These are phyloP conservation scores for Erodium maritimum DNA, from an alignment of 345 rosid genomes.

Conservation along the genomic window DNA sequence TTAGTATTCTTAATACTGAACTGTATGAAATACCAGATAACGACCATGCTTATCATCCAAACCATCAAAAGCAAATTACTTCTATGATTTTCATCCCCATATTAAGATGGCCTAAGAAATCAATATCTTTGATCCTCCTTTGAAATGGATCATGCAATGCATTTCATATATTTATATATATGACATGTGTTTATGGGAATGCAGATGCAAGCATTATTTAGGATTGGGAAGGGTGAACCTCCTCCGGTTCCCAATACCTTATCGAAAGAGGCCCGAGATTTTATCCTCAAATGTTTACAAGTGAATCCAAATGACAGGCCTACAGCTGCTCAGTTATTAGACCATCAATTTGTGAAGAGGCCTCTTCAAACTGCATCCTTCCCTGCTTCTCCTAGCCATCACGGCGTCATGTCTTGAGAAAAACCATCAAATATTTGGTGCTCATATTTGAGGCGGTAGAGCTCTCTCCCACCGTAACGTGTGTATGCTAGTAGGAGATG, in stretches of 20 bases:
- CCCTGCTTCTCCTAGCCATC: constrained; percentile 5
- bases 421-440: not conserved
- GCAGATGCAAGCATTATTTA: constrained; percentile 12
- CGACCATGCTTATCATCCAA: no score
- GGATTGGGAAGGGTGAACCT: constrained; percentile 10
- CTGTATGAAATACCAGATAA: no score
- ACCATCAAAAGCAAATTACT: no score
- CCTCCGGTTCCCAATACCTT: constrained; percentile 8
- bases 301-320: constrained; percentile 11
- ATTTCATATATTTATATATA: no score
- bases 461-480: not conserved
- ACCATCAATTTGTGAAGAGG: constrained; percentile 15
- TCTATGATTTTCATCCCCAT: no score
- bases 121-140: no score
- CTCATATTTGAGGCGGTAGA: not conserved
- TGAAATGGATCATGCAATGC: no score
- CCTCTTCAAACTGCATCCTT: constrained; percentile 1
- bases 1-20: no score
- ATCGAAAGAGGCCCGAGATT: constrained; percentile 6
- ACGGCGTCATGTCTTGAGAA: not conserved
- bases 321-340: constrained; percentile 5
- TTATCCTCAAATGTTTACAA: constrained; percentile 12
- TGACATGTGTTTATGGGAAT: not conserved
- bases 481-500: not conserved
- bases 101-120: no score